A percentile compares a stretch with the other conserved stretches of the same genome.
phyloP scores from a whole-genome alignment of 371 early-diverging fungal genomes.

The Blakeslea trispora region DNA sequence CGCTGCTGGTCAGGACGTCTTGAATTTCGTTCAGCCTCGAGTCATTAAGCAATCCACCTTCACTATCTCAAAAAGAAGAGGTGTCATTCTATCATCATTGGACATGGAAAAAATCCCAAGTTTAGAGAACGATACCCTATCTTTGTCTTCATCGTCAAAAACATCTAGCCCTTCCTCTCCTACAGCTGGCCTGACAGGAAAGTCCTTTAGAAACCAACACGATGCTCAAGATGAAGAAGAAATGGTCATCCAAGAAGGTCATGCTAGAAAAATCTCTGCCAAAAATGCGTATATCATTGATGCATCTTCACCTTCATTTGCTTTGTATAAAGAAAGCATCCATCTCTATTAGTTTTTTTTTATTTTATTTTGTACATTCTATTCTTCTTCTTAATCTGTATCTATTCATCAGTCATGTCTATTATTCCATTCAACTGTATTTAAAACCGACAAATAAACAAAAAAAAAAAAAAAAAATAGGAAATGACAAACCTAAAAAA shows the following conservation, averaged over 20 bases:
- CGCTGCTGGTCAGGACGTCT: neutral
- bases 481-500: no score
- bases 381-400: no score
- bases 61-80: slow-evolving; percentile 26
- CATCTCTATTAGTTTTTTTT: no score
- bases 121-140: slow-evolving; percentile 15
- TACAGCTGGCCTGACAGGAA: neutral
- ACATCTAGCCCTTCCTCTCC: slow-evolving; percentile 8
- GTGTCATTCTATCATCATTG: slow-evolving; percentile 21
- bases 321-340: slow-evolving; percentile 19
- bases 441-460: no score
- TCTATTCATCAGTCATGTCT: no score
- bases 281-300: slow-evolving; percentile 15
- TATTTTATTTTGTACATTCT: no score
- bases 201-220: no score
- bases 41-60: slow-evolving; percentile 1
- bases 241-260: neutral
- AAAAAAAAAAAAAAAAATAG: no score
- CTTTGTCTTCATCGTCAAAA: slow-evolving; percentile 16
- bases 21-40: neutral
- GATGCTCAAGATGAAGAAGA: slow-evolving; percentile 1
- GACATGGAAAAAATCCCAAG: slow-evolving; percentile 13
- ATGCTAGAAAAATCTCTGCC: slow-evolving; percentile 8
- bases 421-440: no score
- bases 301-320: slow-evolving; percentile 20